Evolutionary conservation across 139 green algal species (phyloP).

Genomic region (Micromonas commoda): DNA sequence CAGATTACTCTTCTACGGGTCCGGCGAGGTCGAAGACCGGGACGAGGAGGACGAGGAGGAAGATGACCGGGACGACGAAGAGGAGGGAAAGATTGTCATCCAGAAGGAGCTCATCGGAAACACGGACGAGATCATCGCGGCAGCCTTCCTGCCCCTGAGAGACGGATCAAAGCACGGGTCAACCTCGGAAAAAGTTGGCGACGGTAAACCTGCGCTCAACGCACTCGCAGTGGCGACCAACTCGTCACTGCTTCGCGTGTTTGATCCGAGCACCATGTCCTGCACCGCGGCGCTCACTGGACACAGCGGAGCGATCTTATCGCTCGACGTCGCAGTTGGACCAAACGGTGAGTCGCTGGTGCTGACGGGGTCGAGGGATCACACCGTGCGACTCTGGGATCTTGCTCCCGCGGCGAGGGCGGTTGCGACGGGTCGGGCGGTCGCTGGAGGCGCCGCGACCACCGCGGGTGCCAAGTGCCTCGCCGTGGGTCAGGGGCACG

Average conservation of each 20-base stretch:
- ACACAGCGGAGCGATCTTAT: constrained; percentile 60
- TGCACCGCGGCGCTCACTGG: constrained; percentile 36
- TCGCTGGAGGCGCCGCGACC: constrained; percentile 35
- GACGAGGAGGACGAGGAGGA: background rate
- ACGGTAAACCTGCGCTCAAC: background rate
- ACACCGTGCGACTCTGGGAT: constrained; percentile 76
- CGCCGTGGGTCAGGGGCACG: constrained; percentile 64
- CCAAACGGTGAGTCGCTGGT: constrained; percentile 12
- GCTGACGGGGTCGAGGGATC: constrained; percentile 78
- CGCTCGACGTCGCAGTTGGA: constrained; percentile 39
- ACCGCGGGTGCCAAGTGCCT: constrained; percentile 50
- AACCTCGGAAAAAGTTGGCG: background rate
- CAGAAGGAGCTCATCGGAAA: constrained; percentile 80
- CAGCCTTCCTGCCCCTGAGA: constrained; percentile 51
- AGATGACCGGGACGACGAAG: background rate
- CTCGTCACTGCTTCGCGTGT: constrained; percentile 60
- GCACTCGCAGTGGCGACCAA: constrained; percentile 29
- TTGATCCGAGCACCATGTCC: constrained; percentile 43
- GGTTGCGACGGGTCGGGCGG: background rate
- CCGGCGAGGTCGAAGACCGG: background rate
- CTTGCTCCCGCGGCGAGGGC: constrained; percentile 1
- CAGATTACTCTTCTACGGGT: constrained; percentile 59
- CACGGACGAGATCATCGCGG: constrained; percentile 85
- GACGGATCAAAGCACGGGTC: background rate
- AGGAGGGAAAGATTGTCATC: constrained; percentile 30